Evolutionary conservation across 2,329 filamentous ascomycete genomes (phyloP), one percentile per base, ranked within the genome.

Genomic region (Huntiella abstrusa): DNA sequence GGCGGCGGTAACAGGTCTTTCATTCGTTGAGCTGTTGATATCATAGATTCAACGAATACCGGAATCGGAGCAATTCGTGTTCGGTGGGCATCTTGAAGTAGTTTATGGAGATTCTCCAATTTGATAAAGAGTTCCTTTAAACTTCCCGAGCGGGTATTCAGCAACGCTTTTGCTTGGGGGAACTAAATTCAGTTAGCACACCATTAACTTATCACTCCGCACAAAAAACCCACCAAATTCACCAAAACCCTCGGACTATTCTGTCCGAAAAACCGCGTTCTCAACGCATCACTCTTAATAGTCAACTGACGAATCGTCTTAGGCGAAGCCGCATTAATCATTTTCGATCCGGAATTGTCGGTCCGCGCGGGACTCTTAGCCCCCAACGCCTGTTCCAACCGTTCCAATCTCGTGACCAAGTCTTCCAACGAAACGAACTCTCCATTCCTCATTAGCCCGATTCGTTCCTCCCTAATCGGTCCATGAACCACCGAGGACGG

Each of bases 11-110:
- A 53, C 11, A 74, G 70, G 48, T 74, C 70, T 28, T 62, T 64
- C 71, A 75, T 75, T 41, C 71, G 68, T 55, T 71, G 71, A 48
- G 66, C 65, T 2, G 74, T 63, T 0, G 71, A 70, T 55, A 71
- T 69, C 60, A 73, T 69, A n/a, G 70, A 73, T 53, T 74, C 69
- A 22, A 73, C 70, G 52, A 68, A 74, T 32, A 74, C 70, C 3
- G 68, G 62, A 39, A 74, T 72, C 0, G 71, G 70, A 4, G 65
- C 58, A 36, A 71, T 57, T 0, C 62, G 63, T 52, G 65, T 64
- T 45, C 59, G 59, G 53, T 68, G 64, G 28, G 69, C 64, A 42
- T 67, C 63, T 51, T 68, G 66, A 6, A 73, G 57, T 11, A 62
- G 57, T 50, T 60, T 64, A 53, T 73, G 65, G 34, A 73, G 62